Conservation (phyloP, 305 asterid genomes). For the Fraxinus xanthoxyloides region DNA sequence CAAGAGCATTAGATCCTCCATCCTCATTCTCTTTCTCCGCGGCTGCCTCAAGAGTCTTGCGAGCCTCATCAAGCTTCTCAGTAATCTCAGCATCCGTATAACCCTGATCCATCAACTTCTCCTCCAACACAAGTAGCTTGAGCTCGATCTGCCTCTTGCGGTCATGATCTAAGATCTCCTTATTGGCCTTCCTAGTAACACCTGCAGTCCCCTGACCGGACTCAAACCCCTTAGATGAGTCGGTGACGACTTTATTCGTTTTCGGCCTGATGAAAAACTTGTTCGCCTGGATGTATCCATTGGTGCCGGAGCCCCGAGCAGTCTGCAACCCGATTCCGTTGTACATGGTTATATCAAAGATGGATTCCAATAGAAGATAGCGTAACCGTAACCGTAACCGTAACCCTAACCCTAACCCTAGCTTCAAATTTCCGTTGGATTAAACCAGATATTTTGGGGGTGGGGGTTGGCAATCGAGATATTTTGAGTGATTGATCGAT, state of each 20-base stretch:
- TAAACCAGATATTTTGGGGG: neutral
- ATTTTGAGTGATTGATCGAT: neutral
- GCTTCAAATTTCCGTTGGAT: neutral
- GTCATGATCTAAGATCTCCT: conserved; percentile 85
- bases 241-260: conserved; percentile 54
- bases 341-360: conserved; percentile 4
- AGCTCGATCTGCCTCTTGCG: conserved; percentile 86
- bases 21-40: conserved; percentile 39
- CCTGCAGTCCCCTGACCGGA: conserved; percentile 78
- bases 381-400: neutral
- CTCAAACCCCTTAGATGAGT: conserved; percentile 55
- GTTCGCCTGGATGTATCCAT: conserved; percentile 34
- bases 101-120: conserved; percentile 69
- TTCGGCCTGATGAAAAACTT: conserved; percentile 59
- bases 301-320: conserved; percentile 13
- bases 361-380: neutral
- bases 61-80: conserved; percentile 68
- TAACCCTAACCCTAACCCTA: neutral
- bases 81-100: conserved; percentile 74
- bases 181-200: conserved; percentile 52
- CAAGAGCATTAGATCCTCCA: conserved; percentile 27
- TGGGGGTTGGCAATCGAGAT: neutral
- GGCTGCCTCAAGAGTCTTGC: conserved; percentile 52
- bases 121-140: conserved; percentile 73
- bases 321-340: conserved; percentile 16